Evolutionary conservation across 2,329 filamentous ascomycete species (phyloP), one percentile per base, ranked within the genome.

Genomic region (Colletotrichum sp.): DNA sequence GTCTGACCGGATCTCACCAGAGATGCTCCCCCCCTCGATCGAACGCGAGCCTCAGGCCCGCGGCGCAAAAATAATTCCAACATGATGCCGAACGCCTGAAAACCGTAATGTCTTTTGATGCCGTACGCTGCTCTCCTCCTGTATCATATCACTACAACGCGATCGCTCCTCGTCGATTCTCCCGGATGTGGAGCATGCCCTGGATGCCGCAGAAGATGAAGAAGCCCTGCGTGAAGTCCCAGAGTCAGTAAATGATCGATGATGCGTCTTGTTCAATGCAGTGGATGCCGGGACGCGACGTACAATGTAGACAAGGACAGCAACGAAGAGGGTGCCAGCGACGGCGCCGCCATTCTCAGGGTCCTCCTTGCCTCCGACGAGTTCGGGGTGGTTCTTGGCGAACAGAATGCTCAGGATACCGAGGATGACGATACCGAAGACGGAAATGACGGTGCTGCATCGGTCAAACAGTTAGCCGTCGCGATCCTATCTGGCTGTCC

Each of bases 171-270:
- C 94, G 90, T 84, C 94, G 91, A 85, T 92, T 95, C 85, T 96
- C 94, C 84, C 95, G 93, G 80, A 95, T 87, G 85, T 98, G 96
- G 77, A 98, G 90, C 82, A 94, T 91, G 78, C 96, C 96, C 85
- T 98, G 96, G 79, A 96, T 91, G 73, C 94, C 94, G 86, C 96
- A 98, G 87, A 98, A 98, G 66, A 97, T 89, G 72, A 98, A 91
- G 89, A 98, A 98, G 21, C 90, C 93, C 96, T 97, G 24, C 10
- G 5, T 6, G 3, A 26, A 4, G 30, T 4, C 8, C 5, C 3
- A n/a, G 6, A 18, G 34, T 76, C 16, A 76, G 66, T 15, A 21
- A 52, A n/a, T 2, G 26, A 6, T 21, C 9, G 9, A 36, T 3
- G 15, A 28, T 9, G 24, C 21, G 4, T 52, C 26, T 34, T 28